Conservation (phyloP, 2,329 filamentous ascomycete species). For the Fusarium sublunatum region DNA sequence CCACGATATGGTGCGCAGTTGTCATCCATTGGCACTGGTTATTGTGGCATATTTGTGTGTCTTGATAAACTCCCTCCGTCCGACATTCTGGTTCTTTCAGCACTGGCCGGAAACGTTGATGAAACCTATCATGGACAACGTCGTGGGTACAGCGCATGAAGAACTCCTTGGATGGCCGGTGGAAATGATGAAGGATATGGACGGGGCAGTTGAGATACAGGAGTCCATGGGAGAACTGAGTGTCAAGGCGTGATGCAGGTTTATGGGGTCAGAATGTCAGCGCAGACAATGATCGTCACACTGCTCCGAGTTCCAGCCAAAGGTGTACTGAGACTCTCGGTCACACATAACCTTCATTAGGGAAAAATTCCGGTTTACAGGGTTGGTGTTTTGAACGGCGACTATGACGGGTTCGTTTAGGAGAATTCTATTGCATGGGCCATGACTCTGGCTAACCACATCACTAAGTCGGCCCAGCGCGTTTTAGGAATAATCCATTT, state of each 20-base stretch:
- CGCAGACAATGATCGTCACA: not conserved
- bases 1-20: not conserved
- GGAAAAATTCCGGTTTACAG: no score
- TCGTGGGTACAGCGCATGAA: constrained; percentile 6
- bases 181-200: not conserved
- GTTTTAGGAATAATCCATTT: no score
- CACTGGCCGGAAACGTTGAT: constrained; percentile 9
- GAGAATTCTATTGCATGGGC: no score
- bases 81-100: constrained; percentile 12
- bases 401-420: no score
- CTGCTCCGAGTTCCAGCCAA: not conserved
- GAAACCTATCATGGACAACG: not conserved
- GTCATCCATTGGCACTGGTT: constrained; percentile 6
- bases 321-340: no score
- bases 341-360: no score
- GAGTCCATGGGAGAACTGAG: not conserved
- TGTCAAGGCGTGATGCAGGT: not conserved
- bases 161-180: constrained; percentile 10
- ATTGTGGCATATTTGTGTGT: constrained; percentile 16
- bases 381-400: no score
- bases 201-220: not conserved
- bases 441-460: no score
- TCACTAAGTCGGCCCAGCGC: no score
- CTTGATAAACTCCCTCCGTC: constrained; percentile 1
- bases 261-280: not conserved